These are phyloP conservation scores for Vitis amurensis DNA, from an alignment of 164 flowering plant species.

Conservation along the genomic window DNA sequence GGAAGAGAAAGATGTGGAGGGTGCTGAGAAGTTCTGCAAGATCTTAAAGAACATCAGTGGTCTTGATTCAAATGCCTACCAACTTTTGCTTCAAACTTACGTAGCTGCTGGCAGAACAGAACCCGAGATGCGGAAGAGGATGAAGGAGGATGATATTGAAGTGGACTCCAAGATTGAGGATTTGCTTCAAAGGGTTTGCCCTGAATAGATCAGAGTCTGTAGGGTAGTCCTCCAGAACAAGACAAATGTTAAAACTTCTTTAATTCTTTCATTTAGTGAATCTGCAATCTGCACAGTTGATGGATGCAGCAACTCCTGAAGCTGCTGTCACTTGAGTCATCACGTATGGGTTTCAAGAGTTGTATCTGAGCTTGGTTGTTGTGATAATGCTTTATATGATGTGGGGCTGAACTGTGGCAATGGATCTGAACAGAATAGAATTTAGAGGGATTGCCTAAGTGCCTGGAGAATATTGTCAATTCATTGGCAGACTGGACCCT, in stretches of 20 bases:
- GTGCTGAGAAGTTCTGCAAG: constrained; percentile 57
- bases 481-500: too few species aligned
- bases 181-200: constrained; percentile 46
- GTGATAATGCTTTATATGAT: too few species aligned
- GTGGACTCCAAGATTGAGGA: constrained; percentile 37
- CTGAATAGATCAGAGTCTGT: constrained; percentile 6
- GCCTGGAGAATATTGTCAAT: too few species aligned
- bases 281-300: too few species aligned
- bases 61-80: constrained; percentile 34
- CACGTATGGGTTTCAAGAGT: too few species aligned
- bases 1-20: constrained; percentile 42
- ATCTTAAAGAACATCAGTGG: constrained; percentile 39
- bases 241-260: background rate
- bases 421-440: too few species aligned
- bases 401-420: too few species aligned
- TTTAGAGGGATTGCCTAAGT: too few species aligned
- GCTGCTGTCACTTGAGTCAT: too few species aligned
- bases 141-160: constrained; percentile 49
- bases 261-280: background rate
- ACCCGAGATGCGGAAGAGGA: constrained; percentile 46
- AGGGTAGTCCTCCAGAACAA: too few species aligned
- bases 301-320: too few species aligned
- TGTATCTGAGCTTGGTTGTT: too few species aligned
- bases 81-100: constrained; percentile 43
- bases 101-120: constrained; percentile 43